Conservation (phyloP, 164 flowering plant genomes). For the Piper betle region DNA sequence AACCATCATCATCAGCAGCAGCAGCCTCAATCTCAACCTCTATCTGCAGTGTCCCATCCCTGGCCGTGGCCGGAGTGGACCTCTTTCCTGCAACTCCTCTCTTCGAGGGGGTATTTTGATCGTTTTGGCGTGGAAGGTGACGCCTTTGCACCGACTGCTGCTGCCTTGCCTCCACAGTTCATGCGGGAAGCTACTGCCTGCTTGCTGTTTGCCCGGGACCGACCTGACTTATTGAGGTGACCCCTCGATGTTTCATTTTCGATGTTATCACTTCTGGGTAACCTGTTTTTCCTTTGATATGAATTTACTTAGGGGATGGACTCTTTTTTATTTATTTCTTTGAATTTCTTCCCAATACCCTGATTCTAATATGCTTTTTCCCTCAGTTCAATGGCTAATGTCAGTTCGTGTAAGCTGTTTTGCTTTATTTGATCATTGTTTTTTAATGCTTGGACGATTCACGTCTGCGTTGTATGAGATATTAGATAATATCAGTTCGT, state of each 20-base stretch:
- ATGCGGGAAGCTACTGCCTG: constrained; percentile 29
- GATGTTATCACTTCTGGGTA: neutral
- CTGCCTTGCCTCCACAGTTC: constrained; percentile 31
- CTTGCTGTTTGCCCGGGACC: constrained; percentile 40
- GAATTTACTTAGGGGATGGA: no score
- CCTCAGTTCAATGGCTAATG: no score
- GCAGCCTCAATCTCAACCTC: neutral
- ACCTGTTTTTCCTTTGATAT: neutral
- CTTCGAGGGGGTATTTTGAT: constrained; percentile 14
- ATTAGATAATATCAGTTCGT: no score
- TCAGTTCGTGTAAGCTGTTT: no score
- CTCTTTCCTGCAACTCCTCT: constrained; percentile 20
- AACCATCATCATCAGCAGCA: no score
- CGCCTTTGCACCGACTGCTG: constrained; percentile 14
- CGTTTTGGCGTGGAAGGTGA: constrained; percentile 4
- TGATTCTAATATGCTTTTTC: no score
- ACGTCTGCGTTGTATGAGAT: no score
- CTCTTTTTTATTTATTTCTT: no score
- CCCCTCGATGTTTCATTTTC: constrained; percentile 1
- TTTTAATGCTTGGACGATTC: no score
- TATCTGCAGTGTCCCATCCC: constrained; percentile 4
- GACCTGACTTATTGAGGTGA: constrained; percentile 39
- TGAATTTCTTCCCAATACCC: no score
- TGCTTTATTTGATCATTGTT: no score
- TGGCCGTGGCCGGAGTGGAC: constrained; percentile 58